Conservation (phyloP, 2,329 filamentous ascomycete genomes). For the Amphichorda felina region DNA sequence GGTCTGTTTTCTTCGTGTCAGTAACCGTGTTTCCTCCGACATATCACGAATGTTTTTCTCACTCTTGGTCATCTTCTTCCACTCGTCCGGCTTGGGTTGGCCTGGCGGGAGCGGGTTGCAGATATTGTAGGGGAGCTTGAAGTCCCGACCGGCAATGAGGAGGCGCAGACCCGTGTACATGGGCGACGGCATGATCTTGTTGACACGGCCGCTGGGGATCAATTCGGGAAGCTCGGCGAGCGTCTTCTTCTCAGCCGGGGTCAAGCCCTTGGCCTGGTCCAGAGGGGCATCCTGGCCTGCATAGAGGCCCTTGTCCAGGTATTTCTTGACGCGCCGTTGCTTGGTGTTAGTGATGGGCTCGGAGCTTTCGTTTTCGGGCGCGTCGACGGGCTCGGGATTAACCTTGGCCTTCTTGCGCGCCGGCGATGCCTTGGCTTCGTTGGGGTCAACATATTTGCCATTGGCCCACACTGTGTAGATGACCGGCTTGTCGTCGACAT, state of each 20-base stretch:
- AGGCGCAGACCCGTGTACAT: slow-evolving; percentile 66
- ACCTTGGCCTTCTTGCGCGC: slow-evolving; percentile 19
- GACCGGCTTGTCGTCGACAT: slow-evolving; percentile 46
- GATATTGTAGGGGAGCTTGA: slow-evolving; percentile 80
- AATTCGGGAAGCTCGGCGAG: slow-evolving; percentile 35
- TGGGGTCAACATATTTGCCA: slow-evolving; percentile 45
- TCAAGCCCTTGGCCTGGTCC: slow-evolving; percentile 36
- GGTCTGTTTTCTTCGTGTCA: slow-evolving; percentile 46
- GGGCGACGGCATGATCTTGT: slow-evolving; percentile 56
- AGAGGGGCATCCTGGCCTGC: slow-evolving; percentile 59
- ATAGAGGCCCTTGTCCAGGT: slow-evolving; percentile 74
- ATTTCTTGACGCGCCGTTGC: slow-evolving; percentile 54
- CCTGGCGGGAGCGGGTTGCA: slow-evolving; percentile 78
- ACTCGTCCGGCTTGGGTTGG: slow-evolving; percentile 86
- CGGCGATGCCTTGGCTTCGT: slow-evolving; percentile 12
- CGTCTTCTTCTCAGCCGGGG: slow-evolving; percentile 36
- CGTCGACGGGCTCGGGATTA: slow-evolving; percentile 10
- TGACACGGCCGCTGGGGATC: slow-evolving; percentile 32
- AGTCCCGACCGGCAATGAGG: slow-evolving; percentile 64
- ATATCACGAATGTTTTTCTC: too few relatives aligned
- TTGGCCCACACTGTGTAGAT: slow-evolving; percentile 52
- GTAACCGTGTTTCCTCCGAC: too few relatives aligned
- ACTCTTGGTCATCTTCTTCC: slow-evolving; percentile 88
- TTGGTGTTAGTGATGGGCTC: slow-evolving; percentile 25
- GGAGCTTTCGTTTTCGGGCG: slow-evolving; percentile 15